Percentiles rank a stretch among this genome's conserved stretches.
Conservation (phyloP, 2,329 filamentous ascomycete genomes). For the Grosmannia penicillata region DNA sequence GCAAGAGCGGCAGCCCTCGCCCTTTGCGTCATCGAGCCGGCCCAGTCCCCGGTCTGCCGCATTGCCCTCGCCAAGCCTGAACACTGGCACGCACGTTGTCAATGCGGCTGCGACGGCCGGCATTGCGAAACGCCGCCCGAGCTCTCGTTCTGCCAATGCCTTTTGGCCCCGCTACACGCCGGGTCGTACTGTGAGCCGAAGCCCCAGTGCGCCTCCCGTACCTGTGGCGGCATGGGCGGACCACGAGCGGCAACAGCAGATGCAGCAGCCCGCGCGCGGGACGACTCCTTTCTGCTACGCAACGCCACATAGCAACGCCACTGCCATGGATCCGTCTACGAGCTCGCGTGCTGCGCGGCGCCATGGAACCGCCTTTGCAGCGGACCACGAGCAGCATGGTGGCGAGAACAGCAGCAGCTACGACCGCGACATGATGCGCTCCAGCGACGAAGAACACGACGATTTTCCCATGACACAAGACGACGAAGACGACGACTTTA, state of each 20-base stretch:
- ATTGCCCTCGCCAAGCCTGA: slow-evolving; percentile 14
- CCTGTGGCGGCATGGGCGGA: slow-evolving; percentile 13
- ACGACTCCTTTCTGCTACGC: slow-evolving; percentile 56
- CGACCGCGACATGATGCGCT: slow-evolving; percentile 12
- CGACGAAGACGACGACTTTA: slow-evolving; percentile 18
- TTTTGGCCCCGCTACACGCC: slow-evolving; percentile 35
- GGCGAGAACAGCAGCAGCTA: slow-evolving; percentile 11
- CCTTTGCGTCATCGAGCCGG: slow-evolving; percentile 15
- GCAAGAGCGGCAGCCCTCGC: slow-evolving; percentile 23
- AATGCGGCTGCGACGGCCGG: slow-evolving; percentile 17
- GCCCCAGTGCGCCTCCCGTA: slow-evolving; percentile 22
- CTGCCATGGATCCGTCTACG: slow-evolving; percentile 24
- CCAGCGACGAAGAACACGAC: slow-evolving; percentile 13
- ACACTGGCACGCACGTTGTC: no score
- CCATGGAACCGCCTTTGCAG: slow-evolving; percentile 9
- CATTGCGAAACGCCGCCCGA: slow-evolving; percentile 20
- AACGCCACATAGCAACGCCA: slow-evolving; percentile 55
- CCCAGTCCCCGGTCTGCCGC: slow-evolving; percentile 16
- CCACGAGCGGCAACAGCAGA: background rate
- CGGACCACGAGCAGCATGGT: slow-evolving; percentile 15
- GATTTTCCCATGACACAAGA: slow-evolving; percentile 18
- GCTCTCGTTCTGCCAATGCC: slow-evolving; percentile 39
- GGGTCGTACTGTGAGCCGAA: slow-evolving; percentile 30
- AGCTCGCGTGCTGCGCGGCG: slow-evolving; percentile 5
- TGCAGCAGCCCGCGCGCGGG: slow-evolving; percentile 17